Conservation (phyloP, 2,329 filamentous ascomycete genomes). For the Magnaporthales sp. region DNA sequence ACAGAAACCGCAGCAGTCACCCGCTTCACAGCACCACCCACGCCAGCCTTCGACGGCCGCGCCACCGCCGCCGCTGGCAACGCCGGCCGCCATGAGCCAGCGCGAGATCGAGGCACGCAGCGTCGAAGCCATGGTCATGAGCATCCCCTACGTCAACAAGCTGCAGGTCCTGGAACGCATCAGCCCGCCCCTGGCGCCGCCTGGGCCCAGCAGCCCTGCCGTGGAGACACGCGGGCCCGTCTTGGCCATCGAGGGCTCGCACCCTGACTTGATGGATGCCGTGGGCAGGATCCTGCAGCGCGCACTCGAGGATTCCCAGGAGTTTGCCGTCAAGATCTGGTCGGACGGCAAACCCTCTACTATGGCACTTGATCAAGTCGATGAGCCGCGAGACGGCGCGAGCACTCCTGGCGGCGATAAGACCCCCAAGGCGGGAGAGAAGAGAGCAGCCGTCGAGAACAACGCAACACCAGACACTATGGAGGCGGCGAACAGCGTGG, state of each 20-base stretch:
- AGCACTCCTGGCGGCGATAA: neutral
- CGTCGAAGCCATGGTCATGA: slow-evolving; percentile 65
- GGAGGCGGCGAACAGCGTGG: neutral
- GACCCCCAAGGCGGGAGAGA: neutral
- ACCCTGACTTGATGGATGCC: slow-evolving; percentile 36
- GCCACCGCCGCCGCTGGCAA: neutral
- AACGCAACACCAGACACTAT: neutral
- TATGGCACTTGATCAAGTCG: slow-evolving; percentile 8
- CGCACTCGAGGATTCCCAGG: slow-evolving; percentile 41
- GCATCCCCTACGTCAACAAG: slow-evolving; percentile 66
- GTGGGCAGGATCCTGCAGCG: slow-evolving; percentile 58
- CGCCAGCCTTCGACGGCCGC: neutral
- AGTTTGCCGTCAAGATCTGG: slow-evolving; percentile 40
- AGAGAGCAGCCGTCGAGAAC: neutral
- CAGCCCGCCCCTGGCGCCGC: slow-evolving; percentile 52
- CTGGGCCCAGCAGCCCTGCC: slow-evolving; percentile 17
- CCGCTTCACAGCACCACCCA: neutral
- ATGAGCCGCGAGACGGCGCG: neutral
- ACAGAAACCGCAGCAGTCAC: neutral
- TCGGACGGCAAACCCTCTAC: slow-evolving; percentile 27
- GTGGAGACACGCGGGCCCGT: slow-evolving; percentile 60
- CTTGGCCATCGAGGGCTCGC: slow-evolving; percentile 74
- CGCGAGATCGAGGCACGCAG: slow-evolving; percentile 29
- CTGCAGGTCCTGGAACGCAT: slow-evolving; percentile 69
- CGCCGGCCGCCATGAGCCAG: slow-evolving; percentile 5